Base-by-base conservation (phyloP, 1,284 basidiomycete species). In the Trichosporon ovoides region DNA sequence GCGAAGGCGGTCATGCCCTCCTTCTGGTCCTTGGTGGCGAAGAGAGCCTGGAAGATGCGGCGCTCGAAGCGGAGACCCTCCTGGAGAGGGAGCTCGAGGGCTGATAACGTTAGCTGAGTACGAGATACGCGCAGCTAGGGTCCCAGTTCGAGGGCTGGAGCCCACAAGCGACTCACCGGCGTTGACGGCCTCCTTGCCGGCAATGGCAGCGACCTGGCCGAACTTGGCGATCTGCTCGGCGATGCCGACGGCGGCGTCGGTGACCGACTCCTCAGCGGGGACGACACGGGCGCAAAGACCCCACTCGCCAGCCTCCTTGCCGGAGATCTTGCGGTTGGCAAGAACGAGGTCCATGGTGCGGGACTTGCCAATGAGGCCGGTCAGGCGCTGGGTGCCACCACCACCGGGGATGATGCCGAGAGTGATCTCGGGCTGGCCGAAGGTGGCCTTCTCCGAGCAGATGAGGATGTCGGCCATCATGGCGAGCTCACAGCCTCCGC, bases 351-450 rank as follows among this genome's bases (percentile, higher is more conserved):
- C 96, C 95, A 98, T 98, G 13, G 94, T 84, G 63, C 90, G 86
- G 35, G 90, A 91, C 80, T 97, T 98, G 56, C 95, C 95, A 63
- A 98, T 84, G 10, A 88, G 83, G 63, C 83, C 85, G 18, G 89
- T 86, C 55, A 98, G 86, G 54, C 82, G 79, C 64, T 84, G 83
- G 0, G 83, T 83, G 19, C 80, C 80, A 48, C 80, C 80, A 24
- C 73, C 76, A 18, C 77, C 77, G 16, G 96, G 95, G 71, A 98
- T 98, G 63, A 95, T 88, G 62, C 96, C 95, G 51, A 98, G 83
- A 75, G 92, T 95, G 79, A 98, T 95, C 76, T 98, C 96, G 34
- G 96, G 95, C 76, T 98, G 96, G 36, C 92, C 93, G 69, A 98
- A 97, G 66, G 85, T 86, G 35, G 96, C 95, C 19, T 85, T 91